A percentile compares a stretch with the other conserved stretches of the same genome.
Evolutionary conservation across 1,139 yeast genomes (phyloP).

Genomic region (Hyphopichia wangnamkhiaoensis): DNA sequence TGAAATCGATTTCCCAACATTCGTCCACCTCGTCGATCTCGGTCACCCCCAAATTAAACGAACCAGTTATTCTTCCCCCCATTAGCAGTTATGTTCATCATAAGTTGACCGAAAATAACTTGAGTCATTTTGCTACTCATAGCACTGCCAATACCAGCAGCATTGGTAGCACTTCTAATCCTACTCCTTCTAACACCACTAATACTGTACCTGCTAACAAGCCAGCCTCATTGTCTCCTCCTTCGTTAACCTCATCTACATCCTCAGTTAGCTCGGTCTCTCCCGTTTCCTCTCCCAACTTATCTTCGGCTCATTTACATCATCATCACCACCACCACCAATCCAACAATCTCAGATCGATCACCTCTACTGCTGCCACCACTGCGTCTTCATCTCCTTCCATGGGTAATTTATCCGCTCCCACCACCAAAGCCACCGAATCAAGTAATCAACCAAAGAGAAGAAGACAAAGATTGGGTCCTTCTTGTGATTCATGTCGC

Average conservation of each 20-base stretch:
- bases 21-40: background rate
- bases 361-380: slow-evolving; percentile 1
- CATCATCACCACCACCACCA: slow-evolving; percentile 6
- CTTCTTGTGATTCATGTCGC: slow-evolving; percentile 74
- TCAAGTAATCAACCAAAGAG: slow-evolving; percentile 14
- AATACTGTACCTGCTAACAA: background rate
- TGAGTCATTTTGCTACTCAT: slow-evolving; percentile 1
- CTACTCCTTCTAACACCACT: slow-evolving; percentile 3
- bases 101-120: slow-evolving; percentile 10
- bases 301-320: slow-evolving; percentile 5
- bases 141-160: too few relatives aligned
- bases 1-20: slow-evolving; percentile 1
- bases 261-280: slow-evolving; percentile 9
- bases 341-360: background rate
- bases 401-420: background rate
- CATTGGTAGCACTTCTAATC: too few relatives aligned
- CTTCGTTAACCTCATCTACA: slow-evolving; percentile 15
- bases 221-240: slow-evolving; percentile 10
- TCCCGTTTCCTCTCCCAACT: slow-evolving; percentile 11
- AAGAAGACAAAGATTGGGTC: slow-evolving; percentile 69
- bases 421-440: slow-evolving; percentile 2
- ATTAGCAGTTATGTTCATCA: slow-evolving; percentile 4
- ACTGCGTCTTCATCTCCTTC: slow-evolving; percentile 3
- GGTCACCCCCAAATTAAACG: background rate
- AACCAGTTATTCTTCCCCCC: slow-evolving; percentile 4